Evolutionary conservation across 2,329 filamentous ascomycete genomes (phyloP).

Genomic region (Bipolaris gigantea): DNA sequence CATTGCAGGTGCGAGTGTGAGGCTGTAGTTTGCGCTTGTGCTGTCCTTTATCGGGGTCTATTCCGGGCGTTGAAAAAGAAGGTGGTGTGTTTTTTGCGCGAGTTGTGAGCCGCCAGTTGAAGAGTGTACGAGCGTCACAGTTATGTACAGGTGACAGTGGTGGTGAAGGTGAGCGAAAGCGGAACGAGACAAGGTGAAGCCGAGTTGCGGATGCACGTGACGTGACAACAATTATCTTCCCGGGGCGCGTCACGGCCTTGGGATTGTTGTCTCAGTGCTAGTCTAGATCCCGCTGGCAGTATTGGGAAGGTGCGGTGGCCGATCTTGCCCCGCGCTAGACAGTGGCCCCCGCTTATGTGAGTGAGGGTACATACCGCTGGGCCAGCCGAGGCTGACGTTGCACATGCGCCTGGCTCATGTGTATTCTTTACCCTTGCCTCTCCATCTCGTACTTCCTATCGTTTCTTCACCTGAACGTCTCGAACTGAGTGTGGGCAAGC

Average conservation of each 20-base stretch:
- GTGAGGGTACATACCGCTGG: neutral
- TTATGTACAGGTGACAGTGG: constrained; percentile 1
- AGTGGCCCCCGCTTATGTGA: constrained; percentile 22
- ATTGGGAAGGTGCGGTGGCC: constrained; percentile 8
- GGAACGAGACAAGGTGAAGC: constrained; percentile 17
- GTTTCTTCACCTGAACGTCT: neutral
- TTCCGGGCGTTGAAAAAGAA: neutral
- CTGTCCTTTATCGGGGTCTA: neutral
- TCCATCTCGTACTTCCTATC: neutral
- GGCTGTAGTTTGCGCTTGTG: constrained; percentile 10
- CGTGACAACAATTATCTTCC: constrained; percentile 17
- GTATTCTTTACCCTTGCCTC: constrained; percentile 1
- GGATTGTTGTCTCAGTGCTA: constrained; percentile 1
- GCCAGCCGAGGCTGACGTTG: constrained; percentile 32
- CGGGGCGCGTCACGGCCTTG: constrained; percentile 8
- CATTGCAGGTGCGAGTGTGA: constrained; percentile 56
- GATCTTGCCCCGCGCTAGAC: constrained; percentile 26
- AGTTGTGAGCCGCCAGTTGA: neutral
- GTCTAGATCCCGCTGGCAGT: constrained; percentile 13
- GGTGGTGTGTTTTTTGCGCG: neutral
- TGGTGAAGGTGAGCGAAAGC: constrained; percentile 21
- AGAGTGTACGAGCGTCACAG: constrained; percentile 1
- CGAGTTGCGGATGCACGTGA: constrained; percentile 26
- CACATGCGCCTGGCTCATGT: constrained; percentile 1
- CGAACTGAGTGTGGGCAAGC: neutral